Evolutionary conservation across 148 eudicot genomes (phyloP), one percentile per base, ranked within the genome.

Genomic region (Talinum fruticosum): DNA sequence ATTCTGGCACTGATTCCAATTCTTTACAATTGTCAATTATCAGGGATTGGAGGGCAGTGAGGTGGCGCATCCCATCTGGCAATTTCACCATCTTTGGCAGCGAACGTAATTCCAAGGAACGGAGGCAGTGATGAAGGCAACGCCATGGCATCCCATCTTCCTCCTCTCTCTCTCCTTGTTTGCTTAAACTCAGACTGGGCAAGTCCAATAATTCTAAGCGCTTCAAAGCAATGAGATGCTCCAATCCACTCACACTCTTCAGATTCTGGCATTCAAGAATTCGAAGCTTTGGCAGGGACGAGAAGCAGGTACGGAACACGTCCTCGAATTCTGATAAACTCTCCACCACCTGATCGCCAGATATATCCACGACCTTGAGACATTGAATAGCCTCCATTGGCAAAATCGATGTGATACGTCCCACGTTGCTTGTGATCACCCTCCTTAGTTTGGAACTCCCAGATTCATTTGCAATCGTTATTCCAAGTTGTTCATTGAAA

Each of bases 181-280:
- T 33, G 44, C 16, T 36, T 4, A 24, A 26, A 2, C 5, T 29
- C 62, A 79, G 47, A 1, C 2, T 2, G 6, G 61, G 45, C 4
- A 41, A 29, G 6, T 62, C 35, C 1, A 0, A 2, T 61, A 78
- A 23, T 62, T 6, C 14, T 26, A 81, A 23, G 10, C 44, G 4
- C 44, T 72, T 68, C 62, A 81, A 38, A 16, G 73, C 66, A 21
- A 70, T 81, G 45, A 81, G 77, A 65, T 76, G 79, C 71, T 72
- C 77, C 19, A 81, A 66, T 23, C 16, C 79, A 37, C 30, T 28
- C 2, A 75, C 61, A 47, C 64, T 74, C 66, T 34, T 77, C 35
- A 76, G 30, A 12, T 69, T 47, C 1, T 21, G 23, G 71, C 76
- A 76, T 35, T 23, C 16, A 4, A 8, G 10, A 28, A 76, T 76